These are phyloP conservation scores for Aphanoascus verrucosus DNA, from an alignment of 2,329 filamentous ascomycete genomes.

Conservation along the genomic window DNA sequence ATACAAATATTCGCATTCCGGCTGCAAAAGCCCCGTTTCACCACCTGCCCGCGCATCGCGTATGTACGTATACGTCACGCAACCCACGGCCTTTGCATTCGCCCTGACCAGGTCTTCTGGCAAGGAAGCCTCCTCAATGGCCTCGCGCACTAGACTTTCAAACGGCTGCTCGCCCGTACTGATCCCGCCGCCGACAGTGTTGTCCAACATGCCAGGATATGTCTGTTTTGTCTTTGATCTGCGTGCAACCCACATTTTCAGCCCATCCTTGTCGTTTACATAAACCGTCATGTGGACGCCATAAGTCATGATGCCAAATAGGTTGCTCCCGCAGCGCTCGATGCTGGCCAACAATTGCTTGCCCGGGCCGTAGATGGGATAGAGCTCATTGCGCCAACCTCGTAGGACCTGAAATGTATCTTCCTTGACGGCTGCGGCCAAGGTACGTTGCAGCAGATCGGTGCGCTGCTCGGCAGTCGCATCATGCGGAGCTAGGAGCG, in stretches of 20 bases:
- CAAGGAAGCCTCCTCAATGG: constrained; percentile 77
- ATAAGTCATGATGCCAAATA: constrained; percentile 68
- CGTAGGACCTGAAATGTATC: constrained; percentile 61
- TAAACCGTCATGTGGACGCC: constrained; percentile 76
- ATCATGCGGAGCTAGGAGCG: constrained; percentile 46
- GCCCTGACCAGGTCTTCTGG: constrained; percentile 57
- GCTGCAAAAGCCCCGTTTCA: constrained; percentile 72
- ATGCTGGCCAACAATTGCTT: constrained; percentile 56
- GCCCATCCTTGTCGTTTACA: constrained; percentile 45
- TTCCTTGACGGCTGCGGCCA: constrained; percentile 57
- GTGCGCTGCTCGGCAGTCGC: constrained; percentile 54
- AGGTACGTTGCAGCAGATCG: constrained; percentile 45
- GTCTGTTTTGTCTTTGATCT: constrained; percentile 70
- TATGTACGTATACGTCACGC: constrained; percentile 75
- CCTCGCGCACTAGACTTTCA: constrained; percentile 74
- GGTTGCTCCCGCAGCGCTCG: constrained; percentile 61
- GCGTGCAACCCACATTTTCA: constrained; percentile 76
- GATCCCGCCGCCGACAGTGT: constrained; percentile 80
- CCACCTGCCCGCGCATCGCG: constrained; percentile 66
- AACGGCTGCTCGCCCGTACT: constrained; percentile 69
- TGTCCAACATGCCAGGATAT: constrained; percentile 86
- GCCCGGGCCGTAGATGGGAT: constrained; percentile 59
- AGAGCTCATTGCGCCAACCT: constrained; percentile 72
- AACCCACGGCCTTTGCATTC: constrained; percentile 51
- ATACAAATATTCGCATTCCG: constrained; percentile 85